Conservation (phyloP, 768 basidiomycete genomes). For the Russula ochroleuca region DNA sequence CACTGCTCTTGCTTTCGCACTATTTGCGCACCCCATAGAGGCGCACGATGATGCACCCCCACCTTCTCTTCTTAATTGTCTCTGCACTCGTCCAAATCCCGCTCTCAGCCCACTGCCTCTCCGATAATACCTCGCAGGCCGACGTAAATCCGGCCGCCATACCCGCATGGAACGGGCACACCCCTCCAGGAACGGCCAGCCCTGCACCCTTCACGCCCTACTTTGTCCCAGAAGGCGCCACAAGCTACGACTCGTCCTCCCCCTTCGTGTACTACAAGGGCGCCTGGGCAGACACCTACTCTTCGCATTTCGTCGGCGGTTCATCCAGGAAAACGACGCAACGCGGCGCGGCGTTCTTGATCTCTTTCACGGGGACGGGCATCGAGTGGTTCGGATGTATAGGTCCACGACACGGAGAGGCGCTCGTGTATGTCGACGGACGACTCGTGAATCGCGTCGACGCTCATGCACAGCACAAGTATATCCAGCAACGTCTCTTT, state of each 20-base stretch:
- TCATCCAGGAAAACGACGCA: constrained; percentile 50
- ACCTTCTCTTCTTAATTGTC: background rate
- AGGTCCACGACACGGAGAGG: constrained; percentile 50
- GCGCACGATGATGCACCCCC: background rate
- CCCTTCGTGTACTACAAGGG: constrained; percentile 62
- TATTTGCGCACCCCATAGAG: background rate
- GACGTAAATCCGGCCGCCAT: constrained; percentile 29
- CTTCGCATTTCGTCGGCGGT: constrained; percentile 46
- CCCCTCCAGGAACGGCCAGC: constrained; percentile 45
- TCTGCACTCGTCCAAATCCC: background rate
- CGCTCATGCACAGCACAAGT: constrained; percentile 37
- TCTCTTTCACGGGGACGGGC: constrained; percentile 68
- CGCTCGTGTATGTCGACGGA: constrained; percentile 58
- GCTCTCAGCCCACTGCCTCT: constrained; percentile 1
- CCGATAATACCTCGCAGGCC: background rate
- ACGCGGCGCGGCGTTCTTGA: constrained; percentile 46
- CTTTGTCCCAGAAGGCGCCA: constrained; percentile 70
- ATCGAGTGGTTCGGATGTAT: constrained; percentile 74
- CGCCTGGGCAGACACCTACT: constrained; percentile 53
- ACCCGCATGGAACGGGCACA: constrained; percentile 68
- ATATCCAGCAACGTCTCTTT: constrained; percentile 60
- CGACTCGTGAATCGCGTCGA: constrained; percentile 44
- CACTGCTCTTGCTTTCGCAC: background rate
- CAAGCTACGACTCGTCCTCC: constrained; percentile 65
- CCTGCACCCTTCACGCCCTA: constrained; percentile 56